Percentiles rank a stretch among this genome's conserved stretches.
These are phyloP conservation scores for Phytophthora colocasiae DNA, from an alignment of 352 stramenopile genomes.

Conservation along the genomic window DNA sequence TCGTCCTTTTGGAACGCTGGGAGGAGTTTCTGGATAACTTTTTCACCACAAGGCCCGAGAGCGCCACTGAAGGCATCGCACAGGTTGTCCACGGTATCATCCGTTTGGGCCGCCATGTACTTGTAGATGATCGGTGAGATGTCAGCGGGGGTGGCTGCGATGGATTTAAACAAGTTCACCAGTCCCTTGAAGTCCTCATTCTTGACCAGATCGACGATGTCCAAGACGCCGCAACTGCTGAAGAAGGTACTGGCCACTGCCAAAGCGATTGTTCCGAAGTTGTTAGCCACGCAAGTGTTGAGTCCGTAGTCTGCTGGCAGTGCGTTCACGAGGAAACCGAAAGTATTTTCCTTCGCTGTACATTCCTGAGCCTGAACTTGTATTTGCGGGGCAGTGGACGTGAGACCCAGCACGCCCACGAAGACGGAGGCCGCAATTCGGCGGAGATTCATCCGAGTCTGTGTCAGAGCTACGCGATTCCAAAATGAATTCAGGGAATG, in stretches of 20 bases:
- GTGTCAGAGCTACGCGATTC: slow-evolving; percentile 10
- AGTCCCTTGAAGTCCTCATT: slow-evolving; percentile 39
- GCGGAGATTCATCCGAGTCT: slow-evolving; percentile 31
- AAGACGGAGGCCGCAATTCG: slow-evolving; percentile 22
- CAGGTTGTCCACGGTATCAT: slow-evolving; percentile 47
- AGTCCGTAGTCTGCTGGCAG: slow-evolving; percentile 49
- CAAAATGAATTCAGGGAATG: slow-evolving; percentile 25
- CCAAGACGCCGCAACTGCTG: slow-evolving; percentile 44
- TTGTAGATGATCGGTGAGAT: slow-evolving; percentile 54
- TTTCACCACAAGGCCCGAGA: slow-evolving; percentile 47
- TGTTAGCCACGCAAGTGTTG: slow-evolving; percentile 63
- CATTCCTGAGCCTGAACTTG: slow-evolving; percentile 34
- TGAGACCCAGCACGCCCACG: slow-evolving; percentile 20
- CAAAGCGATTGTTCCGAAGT: slow-evolving; percentile 36
- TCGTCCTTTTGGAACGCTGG: slow-evolving; percentile 45
- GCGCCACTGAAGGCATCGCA: slow-evolving; percentile 49
- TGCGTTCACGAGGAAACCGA: slow-evolving; percentile 35
- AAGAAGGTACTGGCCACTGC: slow-evolving; percentile 40
- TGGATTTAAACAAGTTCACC: slow-evolving; percentile 36
- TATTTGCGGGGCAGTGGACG: slow-evolving; percentile 4
- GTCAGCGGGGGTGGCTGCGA: slow-evolving; percentile 41
- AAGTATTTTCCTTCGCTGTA: slow-evolving; percentile 27
- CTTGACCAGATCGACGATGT: slow-evolving; percentile 46
- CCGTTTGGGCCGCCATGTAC: slow-evolving; percentile 46
- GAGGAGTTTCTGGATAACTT: slow-evolving; percentile 46